Evolutionary conservation across 768 basidiomycete genomes (phyloP), one percentile per base, ranked within the genome.

Genomic region (Boletus reticulatus): DNA sequence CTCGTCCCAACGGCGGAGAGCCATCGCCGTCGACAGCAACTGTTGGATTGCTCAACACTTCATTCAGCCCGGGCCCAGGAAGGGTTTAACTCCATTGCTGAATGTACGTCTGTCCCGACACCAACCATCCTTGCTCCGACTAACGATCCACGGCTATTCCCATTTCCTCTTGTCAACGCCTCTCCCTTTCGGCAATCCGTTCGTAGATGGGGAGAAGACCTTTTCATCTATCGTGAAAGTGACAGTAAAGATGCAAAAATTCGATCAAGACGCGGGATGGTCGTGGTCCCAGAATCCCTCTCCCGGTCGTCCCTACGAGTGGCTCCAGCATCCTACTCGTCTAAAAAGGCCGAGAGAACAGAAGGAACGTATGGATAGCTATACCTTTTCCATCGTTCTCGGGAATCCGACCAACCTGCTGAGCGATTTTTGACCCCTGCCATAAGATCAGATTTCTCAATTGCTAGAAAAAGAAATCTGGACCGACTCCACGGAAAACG

Each of bases 221-320:
- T 81, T 93, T 69, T 84, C 80, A 45, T 79, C 75, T 11, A 67
- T 93, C 24, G 77, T 92, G 39, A 92, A 88, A 68, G 88, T 92
- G 45, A 91, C 84, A 66, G 84, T 88, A 6, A 93, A 92, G 79
- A 84, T 92, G 55, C 85, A 88, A 63, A 91, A 92, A 63, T 84
- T 84, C 57, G 90, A 92, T 37, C 82, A 84, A 63, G 66, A 65
- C 13, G 61, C 68, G 43, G 63, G 66, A 27, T 39, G 63, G 51
- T 52, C 58, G 8, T 56, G 63, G 24, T 45, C 59, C 11, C 59
- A 65, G 57, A 50, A 36, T n/a, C 22, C 36, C 6, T 36, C 43
- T 29, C 43, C 54, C 2, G 31, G 43, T 9, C 59, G 36, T 4
- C 22, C 9, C 32, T 22, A 27, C 50, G 34, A 32, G 27, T 45